phyloP scores from a whole-genome alignment of 192 early-diverging fungal species.

The Podila horticola region DNA sequence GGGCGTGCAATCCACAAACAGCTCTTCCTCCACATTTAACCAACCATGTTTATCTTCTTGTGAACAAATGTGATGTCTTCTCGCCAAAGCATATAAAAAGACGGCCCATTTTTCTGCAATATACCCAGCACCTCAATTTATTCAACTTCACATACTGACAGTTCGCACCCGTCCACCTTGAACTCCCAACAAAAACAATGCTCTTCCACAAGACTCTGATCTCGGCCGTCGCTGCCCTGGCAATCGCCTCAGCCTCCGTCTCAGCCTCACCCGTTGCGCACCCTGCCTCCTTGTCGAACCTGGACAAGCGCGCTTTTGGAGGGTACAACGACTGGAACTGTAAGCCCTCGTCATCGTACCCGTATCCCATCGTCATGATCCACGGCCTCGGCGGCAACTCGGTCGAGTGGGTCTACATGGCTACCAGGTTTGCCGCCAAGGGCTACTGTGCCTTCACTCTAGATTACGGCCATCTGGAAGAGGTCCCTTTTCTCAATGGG shows the following conservation, averaged over 20 bases:
- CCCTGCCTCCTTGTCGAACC: background rate
- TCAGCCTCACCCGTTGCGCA: background rate
- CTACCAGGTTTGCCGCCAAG: background rate
- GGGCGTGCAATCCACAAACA: too few species aligned
- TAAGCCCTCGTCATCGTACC: background rate
- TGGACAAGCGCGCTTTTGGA: constrained; percentile 6
- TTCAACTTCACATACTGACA: too few species aligned
- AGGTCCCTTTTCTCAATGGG: constrained; percentile 1
- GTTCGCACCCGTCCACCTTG: too few species aligned
- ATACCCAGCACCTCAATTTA: too few species aligned
- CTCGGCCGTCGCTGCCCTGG: background rate
- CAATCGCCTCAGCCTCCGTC: background rate
- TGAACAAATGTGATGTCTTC: too few species aligned
- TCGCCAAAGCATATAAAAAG: too few species aligned
- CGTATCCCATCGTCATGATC: background rate
- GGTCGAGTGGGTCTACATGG: constrained; percentile 18
- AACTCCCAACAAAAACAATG: background rate
- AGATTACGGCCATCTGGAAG: constrained; percentile 1
- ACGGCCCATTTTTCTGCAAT: too few species aligned
- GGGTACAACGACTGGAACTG: constrained; percentile 7
- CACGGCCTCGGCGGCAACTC: constrained; percentile 5
- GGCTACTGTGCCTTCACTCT: constrained; percentile 13
- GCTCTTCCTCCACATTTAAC: too few species aligned
- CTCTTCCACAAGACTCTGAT: background rate
- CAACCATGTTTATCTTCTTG: too few species aligned